Evolutionary conservation across 116 monocot species (phyloP).

Genomic region (Zostera marina): DNA sequence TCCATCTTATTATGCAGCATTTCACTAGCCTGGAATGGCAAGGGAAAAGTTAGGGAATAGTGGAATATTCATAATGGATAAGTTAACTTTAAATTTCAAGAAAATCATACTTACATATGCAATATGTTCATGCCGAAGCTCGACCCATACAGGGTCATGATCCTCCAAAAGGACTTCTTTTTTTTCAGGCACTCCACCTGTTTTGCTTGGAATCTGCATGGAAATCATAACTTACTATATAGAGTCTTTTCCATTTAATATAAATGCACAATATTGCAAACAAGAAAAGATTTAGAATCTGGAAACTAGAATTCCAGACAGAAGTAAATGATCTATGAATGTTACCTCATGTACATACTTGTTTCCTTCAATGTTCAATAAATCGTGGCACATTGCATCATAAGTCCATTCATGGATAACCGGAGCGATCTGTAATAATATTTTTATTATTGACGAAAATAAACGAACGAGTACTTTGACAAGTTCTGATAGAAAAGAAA

Average conservation of each 20-base stretch:
- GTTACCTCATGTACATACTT: conserved; percentile 77
- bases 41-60: neutral
- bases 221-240: neutral
- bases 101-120: conserved; percentile 68
- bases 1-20: conserved; percentile 86
- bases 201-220: conserved; percentile 53
- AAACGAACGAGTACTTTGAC: neutral
- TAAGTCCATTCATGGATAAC: conserved; percentile 99
- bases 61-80: neutral
- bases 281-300: neutral
- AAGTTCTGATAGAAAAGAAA: neutral
- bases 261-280: too few relatives aligned
- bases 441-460: neutral
- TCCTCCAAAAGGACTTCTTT: conserved; percentile 91
- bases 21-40: conserved; percentile 69
- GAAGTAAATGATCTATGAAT: too few relatives aligned
- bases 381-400: conserved; percentile 99
- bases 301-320: neutral
- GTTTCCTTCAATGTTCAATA: conserved; percentile 83
- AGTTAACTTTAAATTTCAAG: neutral
- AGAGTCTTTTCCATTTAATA: neutral
- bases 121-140: conserved; percentile 96
- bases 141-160: conserved; percentile 94
- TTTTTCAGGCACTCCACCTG: conserved; percentile 52
- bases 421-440: conserved; percentile 64